These are phyloP conservation scores for Sanghuangporus weigelae DNA, from an alignment of 1,284 basidiomycete genomes.

Conservation along the genomic window DNA sequence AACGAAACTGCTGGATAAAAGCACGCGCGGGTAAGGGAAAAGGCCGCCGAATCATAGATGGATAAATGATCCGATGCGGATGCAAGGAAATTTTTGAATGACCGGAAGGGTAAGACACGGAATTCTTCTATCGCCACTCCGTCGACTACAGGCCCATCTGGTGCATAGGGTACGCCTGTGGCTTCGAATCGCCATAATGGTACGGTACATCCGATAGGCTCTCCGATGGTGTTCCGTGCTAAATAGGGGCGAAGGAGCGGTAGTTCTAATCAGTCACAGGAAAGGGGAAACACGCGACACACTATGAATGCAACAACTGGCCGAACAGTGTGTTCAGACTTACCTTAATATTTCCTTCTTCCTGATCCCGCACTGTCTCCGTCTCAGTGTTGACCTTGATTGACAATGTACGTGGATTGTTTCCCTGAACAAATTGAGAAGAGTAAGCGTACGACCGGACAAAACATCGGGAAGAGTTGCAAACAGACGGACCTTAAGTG, in stretches of 20 bases:
- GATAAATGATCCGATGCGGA: no score
- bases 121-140: neutral
- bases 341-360: conserved; percentile 9
- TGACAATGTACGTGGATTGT: conserved; percentile 6
- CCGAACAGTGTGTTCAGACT: neutral
- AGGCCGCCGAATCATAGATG: neutral
- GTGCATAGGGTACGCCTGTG: conserved; percentile 10
- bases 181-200: conserved; percentile 7
- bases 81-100: no score
- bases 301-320: neutral
- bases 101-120: no score
- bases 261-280: neutral
- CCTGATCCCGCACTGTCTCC: conserved; percentile 6
- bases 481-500: neutral
- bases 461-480: neutral
- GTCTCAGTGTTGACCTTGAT: conserved; percentile 19
- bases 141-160: neutral
- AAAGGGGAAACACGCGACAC: neutral
- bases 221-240: conserved; percentile 8
- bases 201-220: conserved; percentile 12
- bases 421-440: neutral
- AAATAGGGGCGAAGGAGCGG: conserved; percentile 2
- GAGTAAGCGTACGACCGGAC: neutral
- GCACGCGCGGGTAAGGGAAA: neutral
- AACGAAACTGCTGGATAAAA: neutral